Base-by-base conservation (phyloP, 345 rosid genomes). In the Camelina neglecta region DNA sequence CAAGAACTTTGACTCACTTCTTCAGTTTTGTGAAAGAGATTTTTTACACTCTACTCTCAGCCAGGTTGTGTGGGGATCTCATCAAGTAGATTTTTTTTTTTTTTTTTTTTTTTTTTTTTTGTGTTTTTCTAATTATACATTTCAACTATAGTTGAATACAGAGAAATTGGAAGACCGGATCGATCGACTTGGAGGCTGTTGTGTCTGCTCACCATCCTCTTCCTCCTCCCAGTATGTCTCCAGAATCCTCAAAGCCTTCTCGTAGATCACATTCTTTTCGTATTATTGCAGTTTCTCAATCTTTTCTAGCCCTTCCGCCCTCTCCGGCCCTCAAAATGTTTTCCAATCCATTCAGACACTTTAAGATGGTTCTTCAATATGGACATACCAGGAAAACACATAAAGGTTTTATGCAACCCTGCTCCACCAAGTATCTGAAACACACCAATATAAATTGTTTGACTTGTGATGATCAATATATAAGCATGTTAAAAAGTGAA, bases 301-400 rank as follows among this genome's bases (percentile, higher is more conserved):
- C 82, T 88, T 86, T 55, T 88, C 89, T 68, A 84, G 1, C 68
- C 90, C 92, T 18, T 18, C 18, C 18, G 18, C 18, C 86, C 65
- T 87, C 90, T 24, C 95, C 95, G 6, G 76, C 84, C 83, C 79
- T 86, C 80, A 90, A 76, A 63, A 90, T 85, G 65, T 83, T 90
- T 63, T 87, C 94, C 18, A 89, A 83, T 33, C 89, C 89, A 59
- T 86, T 90, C 58, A 87, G 77, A 51, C 86, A 85, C 51, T 81
- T 83, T 0, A 81, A 84, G 45, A 88, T 84, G 44, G 85, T 82
- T 18, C 18, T 18, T 18, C 44, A 81, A 80, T 33, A 89, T 1
- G 85, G 85, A 69, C 84, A 86, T 36, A 71, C 78, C 42, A 90
- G 81, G 35, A 90, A 83, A 75, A 88, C 92, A 64, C 90, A 90